These are phyloP conservation scores for Cylindrodendrum hubeiense DNA, from an alignment of 2,329 filamentous ascomycete genomes.

Conservation along the genomic window DNA sequence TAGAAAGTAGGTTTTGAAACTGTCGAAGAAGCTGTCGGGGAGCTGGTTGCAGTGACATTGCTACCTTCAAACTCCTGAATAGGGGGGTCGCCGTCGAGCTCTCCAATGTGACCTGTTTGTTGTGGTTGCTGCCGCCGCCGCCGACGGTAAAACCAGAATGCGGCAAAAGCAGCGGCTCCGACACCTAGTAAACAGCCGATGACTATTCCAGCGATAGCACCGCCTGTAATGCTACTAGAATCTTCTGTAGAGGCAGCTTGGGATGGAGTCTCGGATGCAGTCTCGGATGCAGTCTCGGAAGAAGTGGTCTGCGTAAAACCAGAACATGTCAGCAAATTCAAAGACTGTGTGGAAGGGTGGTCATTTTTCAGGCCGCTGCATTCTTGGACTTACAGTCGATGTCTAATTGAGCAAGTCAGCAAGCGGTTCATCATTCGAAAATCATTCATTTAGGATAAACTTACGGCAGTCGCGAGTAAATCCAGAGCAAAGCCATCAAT, in stretches of 20 bases:
- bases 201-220: background rate
- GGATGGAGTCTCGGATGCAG: background rate
- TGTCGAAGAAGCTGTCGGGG: background rate
- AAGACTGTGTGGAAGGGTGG: background rate
- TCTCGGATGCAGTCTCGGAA: background rate
- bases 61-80: background rate
- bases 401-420: background rate
- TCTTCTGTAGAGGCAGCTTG: background rate
- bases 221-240: background rate
- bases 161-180: background rate
- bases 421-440: background rate
- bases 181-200: background rate
- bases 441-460: background rate
- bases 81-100: background rate
- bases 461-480: background rate
- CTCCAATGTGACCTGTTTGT: background rate
- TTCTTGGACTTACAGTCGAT: background rate
- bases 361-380: background rate
- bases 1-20: background rate
- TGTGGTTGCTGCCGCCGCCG: background rate
- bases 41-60: too few species aligned
- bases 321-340: background rate
- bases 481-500: conserved; percentile 12
- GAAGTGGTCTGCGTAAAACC: background rate
- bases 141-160: background rate